Evolutionary conservation across 176 grass and related monocot genomes (phyloP), one percentile per base, ranked within the genome.

Genomic region (Eragrostis curvula): DNA sequence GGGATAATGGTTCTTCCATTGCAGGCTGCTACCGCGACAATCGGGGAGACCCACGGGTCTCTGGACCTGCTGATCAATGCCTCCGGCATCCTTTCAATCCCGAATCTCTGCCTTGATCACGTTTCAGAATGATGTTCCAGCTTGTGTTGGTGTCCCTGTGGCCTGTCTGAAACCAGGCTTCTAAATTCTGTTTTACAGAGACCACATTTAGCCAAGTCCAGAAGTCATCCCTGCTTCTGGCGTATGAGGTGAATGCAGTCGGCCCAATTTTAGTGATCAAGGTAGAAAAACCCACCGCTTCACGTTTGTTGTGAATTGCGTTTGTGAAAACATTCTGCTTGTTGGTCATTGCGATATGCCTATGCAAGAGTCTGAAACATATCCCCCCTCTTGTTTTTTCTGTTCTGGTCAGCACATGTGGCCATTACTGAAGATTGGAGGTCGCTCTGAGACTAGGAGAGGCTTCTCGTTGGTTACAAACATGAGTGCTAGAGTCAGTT

Each of bases 61-160:
- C 82, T 98, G 5, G 87, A 95, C 75, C 85, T 98, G 14, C 68
- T 98, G 70, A 88, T 98, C 81, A 98, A 98, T 77, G 84, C 92
- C 50, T 74, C 96, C 2, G 96, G 93, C 32, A 93, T 98, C 65
- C 87, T 93, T 20, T 98, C 92, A 0, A 86, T 95, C 46, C 92
- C 92, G 14, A 86, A 91, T 25, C 17, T 53, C 52, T 56, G 8
- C 18, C 8, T 58, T 58, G 52, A n/a, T n/a, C n/a, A 58, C 8
- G 9, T 10, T 58, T 24, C 3, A 24, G 21, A 8, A 3, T 9
- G 24, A 10, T 58, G 7, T 24, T 58, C n/a, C 56, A 58, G 56
- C 21, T 58, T 58, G 8, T 8, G 9, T 58, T 24, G 56, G n/a
- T 58, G 56, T 4, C 52, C 20, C 18, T 56, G 18, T 56, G 20